Evolutionary conservation across 768 basidiomycete species (phyloP).

Genomic region (Lactarius hengduanensis): DNA sequence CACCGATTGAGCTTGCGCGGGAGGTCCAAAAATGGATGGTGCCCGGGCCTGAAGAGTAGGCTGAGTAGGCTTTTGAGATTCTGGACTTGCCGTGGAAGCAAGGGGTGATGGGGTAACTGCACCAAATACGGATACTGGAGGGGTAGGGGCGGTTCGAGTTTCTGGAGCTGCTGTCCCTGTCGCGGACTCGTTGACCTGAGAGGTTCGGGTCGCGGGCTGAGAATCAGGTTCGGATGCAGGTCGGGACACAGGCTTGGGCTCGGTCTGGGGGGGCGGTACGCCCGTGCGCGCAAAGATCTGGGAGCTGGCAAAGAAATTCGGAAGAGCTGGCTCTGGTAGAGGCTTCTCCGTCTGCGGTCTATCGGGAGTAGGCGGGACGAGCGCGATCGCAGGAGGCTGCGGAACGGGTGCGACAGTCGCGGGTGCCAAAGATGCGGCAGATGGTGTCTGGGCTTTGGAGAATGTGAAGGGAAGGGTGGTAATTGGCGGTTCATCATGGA

Average conservation of each 20-base stretch:
- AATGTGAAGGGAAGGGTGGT: conserved; percentile 29
- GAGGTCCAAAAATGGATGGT: conserved; percentile 14
- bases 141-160: background rate
- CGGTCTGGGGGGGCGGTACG: conserved; percentile 26
- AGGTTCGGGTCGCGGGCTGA: background rate
- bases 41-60: background rate
- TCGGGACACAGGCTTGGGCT: conserved; percentile 23
- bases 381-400: conserved; percentile 32
- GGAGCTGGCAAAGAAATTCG: conserved; percentile 65
- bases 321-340: conserved; percentile 39
- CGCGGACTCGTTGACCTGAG: background rate
- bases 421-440: conserved; percentile 32
- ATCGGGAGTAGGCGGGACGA: conserved; percentile 35
- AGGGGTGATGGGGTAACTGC: background rate
- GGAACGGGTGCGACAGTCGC: background rate
- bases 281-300: conserved; percentile 39
- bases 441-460: conserved; percentile 24
- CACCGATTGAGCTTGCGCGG: background rate
- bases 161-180: background rate
- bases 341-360: conserved; percentile 18
- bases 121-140: background rate
- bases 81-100: background rate
- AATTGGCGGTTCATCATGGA: conserved; percentile 35
- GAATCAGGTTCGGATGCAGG: background rate
- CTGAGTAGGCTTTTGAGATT: conserved; percentile 1